phyloP scores from a whole-genome alignment of 2,329 filamentous ascomycete species.

The Fusarium gaditjirri region DNA sequence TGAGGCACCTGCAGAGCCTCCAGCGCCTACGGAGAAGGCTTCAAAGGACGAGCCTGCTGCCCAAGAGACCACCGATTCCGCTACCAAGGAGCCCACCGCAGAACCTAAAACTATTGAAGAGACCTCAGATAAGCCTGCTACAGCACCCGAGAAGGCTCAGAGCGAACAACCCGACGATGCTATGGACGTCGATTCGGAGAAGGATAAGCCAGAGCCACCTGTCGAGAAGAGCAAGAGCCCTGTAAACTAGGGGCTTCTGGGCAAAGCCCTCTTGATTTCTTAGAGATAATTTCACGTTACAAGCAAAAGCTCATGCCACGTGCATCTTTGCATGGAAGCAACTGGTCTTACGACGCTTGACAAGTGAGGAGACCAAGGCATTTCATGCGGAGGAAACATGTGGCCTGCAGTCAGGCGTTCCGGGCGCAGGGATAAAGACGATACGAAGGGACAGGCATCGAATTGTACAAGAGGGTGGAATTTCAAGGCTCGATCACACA shows the following conservation, averaged over 20 bases:
- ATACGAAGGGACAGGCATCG: conserved; percentile 18
- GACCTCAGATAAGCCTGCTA: conserved; percentile 27
- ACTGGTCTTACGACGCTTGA: neutral
- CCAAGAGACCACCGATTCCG: conserved; percentile 15
- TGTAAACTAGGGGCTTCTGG: conserved; percentile 21
- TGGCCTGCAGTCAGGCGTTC: conserved; percentile 43
- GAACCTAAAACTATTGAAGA: conserved; percentile 37
- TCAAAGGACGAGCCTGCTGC: conserved; percentile 21
- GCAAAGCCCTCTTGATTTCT: conserved; percentile 6
- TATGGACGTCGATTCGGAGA: conserved; percentile 52
- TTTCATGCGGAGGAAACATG: conserved; percentile 29
- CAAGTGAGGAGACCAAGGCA: neutral
- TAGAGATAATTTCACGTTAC: conserved; percentile 30
- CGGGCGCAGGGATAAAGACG: conserved; percentile 40
- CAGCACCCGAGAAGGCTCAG: conserved; percentile 28
- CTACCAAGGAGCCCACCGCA: conserved; percentile 27
- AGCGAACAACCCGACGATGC: conserved; percentile 42
- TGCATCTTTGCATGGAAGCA: conserved; percentile 15
- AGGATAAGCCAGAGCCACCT: conserved; percentile 40
- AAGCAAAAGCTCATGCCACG: conserved; percentile 20
- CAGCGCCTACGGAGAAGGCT: conserved; percentile 30
- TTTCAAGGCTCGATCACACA: conserved; percentile 1
- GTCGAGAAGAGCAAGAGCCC: conserved; percentile 46
- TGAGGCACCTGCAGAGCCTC: conserved; percentile 29
- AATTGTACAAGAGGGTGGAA: conserved; percentile 1